Conservation (phyloP, 2,329 filamentous ascomycete genomes). For the Fusarium nurragi region DNA sequence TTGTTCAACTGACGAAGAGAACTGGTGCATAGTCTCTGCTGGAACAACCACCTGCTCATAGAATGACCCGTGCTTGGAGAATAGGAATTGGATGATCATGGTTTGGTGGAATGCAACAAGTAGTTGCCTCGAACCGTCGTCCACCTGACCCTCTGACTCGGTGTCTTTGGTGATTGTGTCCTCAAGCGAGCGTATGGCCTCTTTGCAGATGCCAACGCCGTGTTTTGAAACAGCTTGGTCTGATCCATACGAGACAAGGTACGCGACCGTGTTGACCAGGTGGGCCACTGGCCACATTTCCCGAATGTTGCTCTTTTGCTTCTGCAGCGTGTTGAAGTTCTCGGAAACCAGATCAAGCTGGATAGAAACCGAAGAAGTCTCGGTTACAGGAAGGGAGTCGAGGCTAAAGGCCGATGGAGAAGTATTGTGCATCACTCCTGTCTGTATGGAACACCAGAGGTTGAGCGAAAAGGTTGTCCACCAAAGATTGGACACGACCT, state of each 20-base stretch:
- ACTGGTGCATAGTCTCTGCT: constrained; percentile 42
- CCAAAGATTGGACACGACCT: constrained; percentile 52
- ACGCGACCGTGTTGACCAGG: constrained; percentile 46
- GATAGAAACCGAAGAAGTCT: constrained; percentile 46
- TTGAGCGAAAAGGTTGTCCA: constrained; percentile 53
- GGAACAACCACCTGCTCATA: constrained; percentile 34
- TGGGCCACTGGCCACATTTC: constrained; percentile 51
- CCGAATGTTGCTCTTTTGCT: constrained; percentile 48
- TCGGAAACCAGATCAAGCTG: constrained; percentile 50
- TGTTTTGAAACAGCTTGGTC: constrained; percentile 40
- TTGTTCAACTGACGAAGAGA: constrained; percentile 45
- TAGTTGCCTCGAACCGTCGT: constrained; percentile 40
- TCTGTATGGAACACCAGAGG: constrained; percentile 52
- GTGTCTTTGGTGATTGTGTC: constrained; percentile 34
- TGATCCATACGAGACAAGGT: constrained; percentile 36
- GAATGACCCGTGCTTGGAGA: constrained; percentile 37
- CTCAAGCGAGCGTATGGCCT: constrained; percentile 43
- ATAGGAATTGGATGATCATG: constrained; percentile 49
- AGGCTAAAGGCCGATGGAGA: constrained; percentile 40
- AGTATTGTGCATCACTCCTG: constrained; percentile 42
- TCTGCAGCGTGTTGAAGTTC: constrained; percentile 51
- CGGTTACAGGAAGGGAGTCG: constrained; percentile 45
- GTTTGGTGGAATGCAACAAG: constrained; percentile 48
- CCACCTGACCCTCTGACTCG: constrained; percentile 24
- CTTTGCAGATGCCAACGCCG: constrained; percentile 40